Percentiles rank a stretch among this genome's conserved stretches.
These are phyloP conservation scores for Calocybe cyanea DNA, from an alignment of 768 basidiomycete genomes.

Conservation along the genomic window DNA sequence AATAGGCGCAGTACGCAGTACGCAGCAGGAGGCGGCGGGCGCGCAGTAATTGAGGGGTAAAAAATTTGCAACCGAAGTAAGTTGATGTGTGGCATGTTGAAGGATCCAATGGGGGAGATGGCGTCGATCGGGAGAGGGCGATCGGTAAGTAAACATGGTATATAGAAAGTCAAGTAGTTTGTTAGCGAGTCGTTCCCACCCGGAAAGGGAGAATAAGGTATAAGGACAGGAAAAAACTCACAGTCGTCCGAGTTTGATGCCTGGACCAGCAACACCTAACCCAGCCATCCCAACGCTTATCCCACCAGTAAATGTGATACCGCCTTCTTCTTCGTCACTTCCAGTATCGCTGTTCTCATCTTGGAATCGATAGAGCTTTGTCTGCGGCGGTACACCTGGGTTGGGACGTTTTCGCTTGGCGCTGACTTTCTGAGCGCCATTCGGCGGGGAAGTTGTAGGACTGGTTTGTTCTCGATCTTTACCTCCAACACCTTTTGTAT, in stretches of 20 bases:
- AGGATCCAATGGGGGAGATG: slow-evolving; percentile 3
- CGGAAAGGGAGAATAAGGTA: neutral
- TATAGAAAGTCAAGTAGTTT: slow-evolving; percentile 8
- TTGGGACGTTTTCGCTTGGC: slow-evolving; percentile 24
- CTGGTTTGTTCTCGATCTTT: slow-evolving; percentile 3
- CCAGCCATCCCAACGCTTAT: slow-evolving; percentile 47
- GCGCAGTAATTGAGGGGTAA: neutral
- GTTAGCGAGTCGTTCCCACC: slow-evolving; percentile 13
- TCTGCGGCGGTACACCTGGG: slow-evolving; percentile 8
- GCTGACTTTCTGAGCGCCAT: slow-evolving; percentile 7
- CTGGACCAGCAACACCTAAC: slow-evolving; percentile 32
- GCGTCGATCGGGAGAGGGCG: neutral
- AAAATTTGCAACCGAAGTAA: neutral
- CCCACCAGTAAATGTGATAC: slow-evolving; percentile 25
- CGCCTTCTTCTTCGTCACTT: slow-evolving; percentile 35
- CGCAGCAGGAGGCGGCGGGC: slow-evolving; percentile 5
- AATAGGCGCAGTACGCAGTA: slow-evolving; percentile 4
- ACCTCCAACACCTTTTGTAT: slow-evolving; percentile 2
- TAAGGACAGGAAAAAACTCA: slow-evolving; percentile 24
- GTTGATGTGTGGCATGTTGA: slow-evolving; percentile 1
- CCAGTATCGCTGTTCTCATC: slow-evolving; percentile 33
- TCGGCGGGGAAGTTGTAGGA: slow-evolving; percentile 4
- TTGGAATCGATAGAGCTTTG: slow-evolving; percentile 14
- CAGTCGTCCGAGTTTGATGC: slow-evolving; percentile 31
- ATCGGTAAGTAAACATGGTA: neutral